Percentiles rank a stretch among this genome's conserved stretches.
These are phyloP conservation scores for Solanum pinnatisectum DNA, from an alignment of 257 asterid genomes.

Conservation along the genomic window DNA sequence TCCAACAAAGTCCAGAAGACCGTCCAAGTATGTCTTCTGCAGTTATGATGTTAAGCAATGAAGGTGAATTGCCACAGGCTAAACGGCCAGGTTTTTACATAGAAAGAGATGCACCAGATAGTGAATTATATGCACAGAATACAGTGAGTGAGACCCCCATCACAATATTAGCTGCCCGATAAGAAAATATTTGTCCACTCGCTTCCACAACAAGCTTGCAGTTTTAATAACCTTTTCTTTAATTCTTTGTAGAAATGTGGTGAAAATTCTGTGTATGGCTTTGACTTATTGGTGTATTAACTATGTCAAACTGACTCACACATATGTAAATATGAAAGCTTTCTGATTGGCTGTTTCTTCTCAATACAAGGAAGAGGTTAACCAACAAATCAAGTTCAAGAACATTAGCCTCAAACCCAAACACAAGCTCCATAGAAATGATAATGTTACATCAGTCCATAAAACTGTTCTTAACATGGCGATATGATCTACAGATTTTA, in stretches of 20 bases:
- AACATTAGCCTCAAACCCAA: not conserved
- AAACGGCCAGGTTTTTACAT: slow-evolving; percentile 23
- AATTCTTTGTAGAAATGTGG: not conserved
- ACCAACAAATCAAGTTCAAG: not conserved
- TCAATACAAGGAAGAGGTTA: not conserved
- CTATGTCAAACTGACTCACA: not conserved
- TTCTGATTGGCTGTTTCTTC: not conserved
- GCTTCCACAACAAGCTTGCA: not conserved
- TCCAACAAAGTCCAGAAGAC: slow-evolving; percentile 20
- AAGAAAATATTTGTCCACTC: not conserved
- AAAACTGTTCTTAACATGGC: not conserved
- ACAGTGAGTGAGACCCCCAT: not conserved
- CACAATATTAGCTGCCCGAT: not conserved
- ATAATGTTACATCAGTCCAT: not conserved
- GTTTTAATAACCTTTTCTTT: not conserved
- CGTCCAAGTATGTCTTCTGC: slow-evolving; percentile 30
- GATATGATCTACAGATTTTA: not conserved
- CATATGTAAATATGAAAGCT: not conserved
- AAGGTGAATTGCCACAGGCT: slow-evolving; percentile 15
- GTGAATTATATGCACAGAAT: not conserved
- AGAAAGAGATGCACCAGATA: not conserved
- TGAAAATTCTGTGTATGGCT: not conserved
- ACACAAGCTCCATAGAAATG: not conserved
- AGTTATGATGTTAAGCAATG: slow-evolving; percentile 21
- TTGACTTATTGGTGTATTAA: not conserved